Conservation (phyloP, 2,329 filamentous ascomycete genomes). For the Sclerotinia subarctica region DNA sequence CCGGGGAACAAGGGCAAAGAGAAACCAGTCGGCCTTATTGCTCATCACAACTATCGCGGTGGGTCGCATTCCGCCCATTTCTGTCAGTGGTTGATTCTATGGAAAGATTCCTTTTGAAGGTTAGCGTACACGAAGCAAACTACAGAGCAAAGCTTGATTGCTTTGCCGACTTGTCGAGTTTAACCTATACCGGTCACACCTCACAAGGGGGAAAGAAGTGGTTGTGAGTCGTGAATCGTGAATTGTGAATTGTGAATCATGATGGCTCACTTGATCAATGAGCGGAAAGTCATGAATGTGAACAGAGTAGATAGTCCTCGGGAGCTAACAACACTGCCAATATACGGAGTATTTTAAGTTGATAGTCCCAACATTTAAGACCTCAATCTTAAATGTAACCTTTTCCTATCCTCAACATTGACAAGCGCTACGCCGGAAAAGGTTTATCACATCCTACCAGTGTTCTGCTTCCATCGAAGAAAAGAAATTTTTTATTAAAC, state of each 20-base stretch:
- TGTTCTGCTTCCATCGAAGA: not conserved
- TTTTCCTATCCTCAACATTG: not conserved
- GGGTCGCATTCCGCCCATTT: slow-evolving; percentile 10
- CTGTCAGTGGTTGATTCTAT: not conserved
- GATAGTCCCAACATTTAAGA: not conserved
- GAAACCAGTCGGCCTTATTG: not conserved
- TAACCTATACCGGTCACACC: not conserved
- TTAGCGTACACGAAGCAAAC: not conserved
- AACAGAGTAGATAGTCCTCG: not conserved
- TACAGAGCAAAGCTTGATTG: not conserved
- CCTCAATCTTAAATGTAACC: not conserved
- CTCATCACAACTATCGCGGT: not conserved
- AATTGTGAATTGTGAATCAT: not conserved
- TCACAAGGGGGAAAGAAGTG: not conserved
- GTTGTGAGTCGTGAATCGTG: not conserved
- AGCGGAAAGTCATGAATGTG: not conserved
- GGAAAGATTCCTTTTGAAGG: not conserved
- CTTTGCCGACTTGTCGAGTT: not conserved
- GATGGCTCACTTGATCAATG: not conserved
- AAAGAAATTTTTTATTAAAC: not conserved
- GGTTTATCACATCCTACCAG: not conserved
- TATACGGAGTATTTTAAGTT: not conserved
- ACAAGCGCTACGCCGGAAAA: not conserved
- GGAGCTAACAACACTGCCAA: not conserved
- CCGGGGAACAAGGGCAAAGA: not conserved